Evolutionary conservation across 495 filamentous ascomycete genomes (phyloP).

Genomic region (Podospora australis): DNA sequence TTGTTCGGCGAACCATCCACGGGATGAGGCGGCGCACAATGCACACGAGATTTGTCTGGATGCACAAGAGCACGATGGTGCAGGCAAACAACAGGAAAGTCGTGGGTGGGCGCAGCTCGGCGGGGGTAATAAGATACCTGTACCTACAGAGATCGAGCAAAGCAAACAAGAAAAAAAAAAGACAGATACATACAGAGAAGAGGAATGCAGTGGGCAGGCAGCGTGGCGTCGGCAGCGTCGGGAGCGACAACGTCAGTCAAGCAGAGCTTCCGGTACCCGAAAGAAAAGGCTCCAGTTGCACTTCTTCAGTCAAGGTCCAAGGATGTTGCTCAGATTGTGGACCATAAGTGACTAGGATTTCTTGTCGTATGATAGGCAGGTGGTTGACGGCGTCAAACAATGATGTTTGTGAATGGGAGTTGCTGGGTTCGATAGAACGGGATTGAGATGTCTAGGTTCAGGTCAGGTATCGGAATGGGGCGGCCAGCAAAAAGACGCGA

Average conservation of each 20-base stretch:
- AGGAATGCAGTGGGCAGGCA: background rate
- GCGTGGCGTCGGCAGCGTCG: background rate
- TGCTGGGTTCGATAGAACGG: background rate
- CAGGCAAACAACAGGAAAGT: constrained; percentile 1
- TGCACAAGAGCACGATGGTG: constrained; percentile 5
- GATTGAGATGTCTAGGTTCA: background rate
- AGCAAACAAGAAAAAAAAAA: background rate
- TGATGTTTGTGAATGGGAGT: background rate
- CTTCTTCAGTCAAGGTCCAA: no score
- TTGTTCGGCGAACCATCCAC: background rate
- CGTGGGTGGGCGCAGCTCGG: background rate
- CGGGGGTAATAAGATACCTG: background rate
- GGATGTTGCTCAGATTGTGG: no score
- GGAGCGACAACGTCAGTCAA: background rate
- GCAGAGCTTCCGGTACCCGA: background rate
- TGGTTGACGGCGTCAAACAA: background rate
- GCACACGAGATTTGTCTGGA: background rate
- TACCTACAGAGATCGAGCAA: background rate
- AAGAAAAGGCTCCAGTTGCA: no score
- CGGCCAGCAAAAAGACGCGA: background rate
- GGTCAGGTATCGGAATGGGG: background rate
- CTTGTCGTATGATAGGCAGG: background rate
- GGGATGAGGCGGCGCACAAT: background rate
- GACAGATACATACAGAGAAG: background rate
- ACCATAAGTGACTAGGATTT: background rate